These are phyloP conservation scores for Allium fistulosum DNA, from an alignment of 106 monocot genomes.

Conservation along the genomic window DNA sequence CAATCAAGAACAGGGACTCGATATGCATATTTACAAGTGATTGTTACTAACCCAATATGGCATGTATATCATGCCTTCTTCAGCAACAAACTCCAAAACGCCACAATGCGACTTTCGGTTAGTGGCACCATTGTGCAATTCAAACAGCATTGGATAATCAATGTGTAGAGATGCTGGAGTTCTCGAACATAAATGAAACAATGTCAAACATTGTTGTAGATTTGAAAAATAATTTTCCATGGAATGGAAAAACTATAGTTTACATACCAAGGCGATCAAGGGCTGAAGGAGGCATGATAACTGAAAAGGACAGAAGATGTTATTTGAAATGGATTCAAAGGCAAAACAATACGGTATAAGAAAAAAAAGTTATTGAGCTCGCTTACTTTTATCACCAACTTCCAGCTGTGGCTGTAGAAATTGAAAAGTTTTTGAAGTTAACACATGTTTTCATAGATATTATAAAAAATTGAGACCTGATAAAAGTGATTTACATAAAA, in stretches of 20 bases:
- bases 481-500: too few species aligned
- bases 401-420: conserved; percentile 75
- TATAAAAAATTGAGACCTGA: too few species aligned
- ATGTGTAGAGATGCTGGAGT: conserved; percentile 61
- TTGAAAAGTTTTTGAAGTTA: not conserved
- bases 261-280: conserved; percentile 79
- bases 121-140: conserved; percentile 43
- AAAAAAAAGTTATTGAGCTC: not conserved
- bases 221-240: not conserved
- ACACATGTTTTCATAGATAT: too few species aligned
- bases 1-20: not conserved
- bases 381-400: conserved; percentile 83
- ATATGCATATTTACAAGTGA: not conserved
- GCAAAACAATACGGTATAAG: not conserved
- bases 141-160: conserved; percentile 86
- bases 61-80: conserved; percentile 85
- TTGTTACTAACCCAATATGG: conserved; percentile 62
- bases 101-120: conserved; percentile 72
- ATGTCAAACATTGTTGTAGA: not conserved
- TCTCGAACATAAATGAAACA: not conserved
- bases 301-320: conserved; percentile 33
- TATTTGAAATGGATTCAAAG: not conserved
- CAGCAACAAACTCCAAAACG: conserved; percentile 85
- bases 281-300: conserved; percentile 91
- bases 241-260: not conserved